Conservation (phyloP, 1,284 basidiomycete species). For the Melampsora americana region DNA sequence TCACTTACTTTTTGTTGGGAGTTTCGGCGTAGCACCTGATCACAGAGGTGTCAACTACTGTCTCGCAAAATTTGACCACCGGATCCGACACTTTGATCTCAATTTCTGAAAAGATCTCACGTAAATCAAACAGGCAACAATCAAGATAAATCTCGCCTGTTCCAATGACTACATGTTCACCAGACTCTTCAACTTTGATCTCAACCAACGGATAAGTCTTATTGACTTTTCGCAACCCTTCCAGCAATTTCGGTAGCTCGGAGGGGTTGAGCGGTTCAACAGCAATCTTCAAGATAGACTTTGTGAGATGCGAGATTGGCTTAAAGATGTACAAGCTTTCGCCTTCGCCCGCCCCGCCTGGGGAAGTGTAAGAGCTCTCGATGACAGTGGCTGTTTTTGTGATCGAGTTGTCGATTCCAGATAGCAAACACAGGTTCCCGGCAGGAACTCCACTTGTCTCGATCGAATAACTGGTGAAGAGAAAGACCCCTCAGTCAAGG, state of each 20-base stretch:
- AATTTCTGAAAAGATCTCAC: constrained; percentile 89
- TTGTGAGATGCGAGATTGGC: constrained; percentile 91
- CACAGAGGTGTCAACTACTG: constrained; percentile 94
- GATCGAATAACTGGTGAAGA: constrained; percentile 70
- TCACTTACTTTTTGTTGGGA: constrained; percentile 88
- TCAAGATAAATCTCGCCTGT: constrained; percentile 97
- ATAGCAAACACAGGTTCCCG: constrained; percentile 86
- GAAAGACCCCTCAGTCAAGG: not conserved
- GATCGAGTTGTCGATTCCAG: constrained; percentile 89
- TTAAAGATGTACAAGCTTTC: constrained; percentile 85
- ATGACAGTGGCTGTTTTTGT: constrained; percentile 91
- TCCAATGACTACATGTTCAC: constrained; percentile 93
- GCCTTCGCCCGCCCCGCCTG: constrained; percentile 64
- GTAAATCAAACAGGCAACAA: constrained; percentile 91
- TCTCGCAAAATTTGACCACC: constrained; percentile 96
- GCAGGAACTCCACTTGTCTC: constrained; percentile 81
- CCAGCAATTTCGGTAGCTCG: constrained; percentile 97
- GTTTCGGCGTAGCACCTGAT: constrained; percentile 98
- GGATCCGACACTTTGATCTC: constrained; percentile 99
- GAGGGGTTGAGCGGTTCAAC: constrained; percentile 97
- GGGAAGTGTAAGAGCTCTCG: constrained; percentile 52
- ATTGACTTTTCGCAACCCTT: constrained; percentile 92
- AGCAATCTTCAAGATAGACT: constrained; percentile 96
- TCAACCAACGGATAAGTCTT: constrained; percentile 91
- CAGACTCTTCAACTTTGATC: constrained; percentile 97